phyloP scores from a whole-genome alignment of 2,329 filamentous ascomycete species.

The Aspergillus aculeatus region DNA sequence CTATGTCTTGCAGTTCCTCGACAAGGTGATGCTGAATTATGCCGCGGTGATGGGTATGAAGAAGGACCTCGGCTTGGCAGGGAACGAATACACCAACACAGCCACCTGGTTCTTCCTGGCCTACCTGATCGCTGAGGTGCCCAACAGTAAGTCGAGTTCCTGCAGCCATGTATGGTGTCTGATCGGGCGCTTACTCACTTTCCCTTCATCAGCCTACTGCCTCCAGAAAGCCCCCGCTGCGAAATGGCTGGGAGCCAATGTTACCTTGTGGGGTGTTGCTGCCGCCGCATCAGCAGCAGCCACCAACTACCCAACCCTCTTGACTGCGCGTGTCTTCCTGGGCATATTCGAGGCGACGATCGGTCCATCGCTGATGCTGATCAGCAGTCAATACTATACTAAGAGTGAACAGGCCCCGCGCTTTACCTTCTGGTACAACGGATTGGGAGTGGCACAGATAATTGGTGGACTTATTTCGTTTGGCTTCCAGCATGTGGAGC shows the following conservation, averaged over 20 bases:
- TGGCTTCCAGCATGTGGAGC: slow-evolving; percentile 51
- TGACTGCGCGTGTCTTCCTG: slow-evolving; percentile 58
- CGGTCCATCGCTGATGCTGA: slow-evolving; percentile 60
- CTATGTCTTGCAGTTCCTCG: slow-evolving; percentile 35
- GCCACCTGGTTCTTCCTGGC: slow-evolving; percentile 63
- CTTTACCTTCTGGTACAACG: slow-evolving; percentile 62
- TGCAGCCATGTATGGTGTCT: no score
- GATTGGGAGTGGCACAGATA: slow-evolving; percentile 58
- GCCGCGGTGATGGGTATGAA: slow-evolving; percentile 63
- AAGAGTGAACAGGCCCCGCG: slow-evolving; percentile 58
- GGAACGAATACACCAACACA: slow-evolving; percentile 61
- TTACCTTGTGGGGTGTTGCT: slow-evolving; percentile 52
- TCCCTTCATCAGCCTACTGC: slow-evolving; percentile 14
- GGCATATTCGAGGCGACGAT: slow-evolving; percentile 62
- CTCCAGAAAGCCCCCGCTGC: slow-evolving; percentile 26
- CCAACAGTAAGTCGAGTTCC: slow-evolving; percentile 48
- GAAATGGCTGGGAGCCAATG: slow-evolving; percentile 58
- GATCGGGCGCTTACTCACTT: slow-evolving; percentile 21
- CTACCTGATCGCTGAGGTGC: slow-evolving; percentile 57
- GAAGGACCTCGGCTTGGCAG: slow-evolving; percentile 52
- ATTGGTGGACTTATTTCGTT: slow-evolving; percentile 39
- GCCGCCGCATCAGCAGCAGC: slow-evolving; percentile 50
- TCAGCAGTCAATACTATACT: slow-evolving; percentile 61
- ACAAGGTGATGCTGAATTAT: slow-evolving; percentile 47
- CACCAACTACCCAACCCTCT: slow-evolving; percentile 53